Evolutionary conservation across 78 protist genomes (phyloP).

Genomic region (Cyanophora paradoxa): DNA sequence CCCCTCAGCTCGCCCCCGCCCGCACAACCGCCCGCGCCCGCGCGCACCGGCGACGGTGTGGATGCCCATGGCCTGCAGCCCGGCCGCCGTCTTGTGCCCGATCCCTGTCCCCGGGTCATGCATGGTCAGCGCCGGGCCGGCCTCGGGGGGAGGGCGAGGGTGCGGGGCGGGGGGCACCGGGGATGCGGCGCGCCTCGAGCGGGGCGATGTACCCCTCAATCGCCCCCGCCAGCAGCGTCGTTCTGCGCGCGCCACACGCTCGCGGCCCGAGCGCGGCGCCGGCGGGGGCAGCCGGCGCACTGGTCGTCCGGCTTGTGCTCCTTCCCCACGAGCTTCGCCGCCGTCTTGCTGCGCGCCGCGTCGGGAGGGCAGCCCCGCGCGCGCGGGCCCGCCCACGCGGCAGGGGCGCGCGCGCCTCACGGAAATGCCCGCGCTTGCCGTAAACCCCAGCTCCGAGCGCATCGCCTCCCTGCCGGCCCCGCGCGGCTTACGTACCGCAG

Average conservation of each 20-base stretch:
- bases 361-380: neutral
- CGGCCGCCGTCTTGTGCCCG: neutral
- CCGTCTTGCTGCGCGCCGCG: neutral
- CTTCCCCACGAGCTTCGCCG: neutral
- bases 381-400: neutral
- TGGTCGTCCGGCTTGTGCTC: slow-evolving; percentile 11
- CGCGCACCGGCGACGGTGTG: neutral
- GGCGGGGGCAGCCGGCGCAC: no score
- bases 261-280: no score
- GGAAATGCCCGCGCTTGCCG: neutral
- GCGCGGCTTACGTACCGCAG: neutral
- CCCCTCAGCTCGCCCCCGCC: neutral
- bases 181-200: no score
- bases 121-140: slow-evolving; percentile 1
- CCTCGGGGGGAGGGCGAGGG: neutral
- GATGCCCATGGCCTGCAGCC: neutral
- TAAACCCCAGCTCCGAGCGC: neutral
- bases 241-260: no score
- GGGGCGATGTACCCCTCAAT: neutral
- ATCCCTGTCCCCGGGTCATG: no score
- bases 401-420: neutral
- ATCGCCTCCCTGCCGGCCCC: no score
- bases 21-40: neutral
- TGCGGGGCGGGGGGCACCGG: no score
- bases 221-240: neutral